Evolutionary conservation across 2,329 filamentous ascomycete species (phyloP), one percentile per base, ranked within the genome.

Genomic region (Fusarium domesticum): DNA sequence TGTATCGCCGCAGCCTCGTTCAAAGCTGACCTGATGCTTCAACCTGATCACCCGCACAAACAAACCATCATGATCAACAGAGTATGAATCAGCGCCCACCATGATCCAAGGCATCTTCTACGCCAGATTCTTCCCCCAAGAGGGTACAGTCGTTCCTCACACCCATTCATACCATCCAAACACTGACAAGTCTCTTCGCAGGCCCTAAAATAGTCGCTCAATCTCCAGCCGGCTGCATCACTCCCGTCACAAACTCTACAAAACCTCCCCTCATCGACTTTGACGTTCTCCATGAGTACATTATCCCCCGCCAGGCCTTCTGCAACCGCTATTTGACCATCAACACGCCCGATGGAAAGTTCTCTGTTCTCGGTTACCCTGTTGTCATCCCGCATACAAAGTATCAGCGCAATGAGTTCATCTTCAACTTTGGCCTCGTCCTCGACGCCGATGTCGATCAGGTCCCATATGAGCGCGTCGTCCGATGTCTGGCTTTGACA

Each of bases 341-440:
- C 43, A 85, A 85, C 65, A 85, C 88, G 35, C 80, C 81, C 0
- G 78, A 81, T 43, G 75, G 75, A 56, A 80, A 80, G 54, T 86
- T 91, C 67, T 83, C 84, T 45, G 82, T 98, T 43, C 77, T 98
- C 25, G 89, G 91, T 14, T 89, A 90, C 59, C 93, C 93, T 0
- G 85, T 97, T 41, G 92, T 89, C 63, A 89, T 97, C 62, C 82
- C 85, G 39, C 81, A 90, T 53, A 78, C 83, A 43, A 85, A 85
- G 56, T 96, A 97, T 63, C 82, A 86, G 61, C 85, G 93, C 46
- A 96, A 96, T 69, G 89, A 95, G 67, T 97, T 96, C 74, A 96
- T 96, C 63, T 98, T 97, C 80, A 97, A 97, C 68, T 96, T 97
- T 63, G 90, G 89, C 47, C 75, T 97, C 35, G 85, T 96, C 19